A percentile compares a stretch with the other conserved stretches of the same genome.
Evolutionary conservation across 805 yeast genomes (phyloP).

Genomic region (Candida sonorensis): DNA sequence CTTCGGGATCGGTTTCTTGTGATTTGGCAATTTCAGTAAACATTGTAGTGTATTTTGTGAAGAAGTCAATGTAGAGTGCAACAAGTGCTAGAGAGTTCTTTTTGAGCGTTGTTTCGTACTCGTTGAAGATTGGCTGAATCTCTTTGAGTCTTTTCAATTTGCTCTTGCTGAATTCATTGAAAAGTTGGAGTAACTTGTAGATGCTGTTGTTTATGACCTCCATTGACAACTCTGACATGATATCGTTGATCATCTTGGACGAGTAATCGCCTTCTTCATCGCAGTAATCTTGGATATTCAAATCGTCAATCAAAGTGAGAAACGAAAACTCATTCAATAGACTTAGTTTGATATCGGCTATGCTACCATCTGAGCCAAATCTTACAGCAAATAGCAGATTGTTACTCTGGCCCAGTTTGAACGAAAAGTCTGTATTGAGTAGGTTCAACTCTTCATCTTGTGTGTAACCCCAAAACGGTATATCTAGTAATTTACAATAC

Average conservation of each 20-base stretch:
- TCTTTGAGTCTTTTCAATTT: constrained; percentile 6
- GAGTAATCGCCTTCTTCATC: constrained; percentile 17
- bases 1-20: constrained; percentile 8
- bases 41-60: too few relatives aligned
- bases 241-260: constrained; percentile 7
- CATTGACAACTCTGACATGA: constrained; percentile 8
- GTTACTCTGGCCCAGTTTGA: constrained; percentile 31
- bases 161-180: constrained; percentile 8
- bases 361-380: constrained; percentile 14
- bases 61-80: too few relatives aligned
- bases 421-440: constrained; percentile 15
- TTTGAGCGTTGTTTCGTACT: constrained; percentile 13
- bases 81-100: too few relatives aligned
- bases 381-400: constrained; percentile 31
- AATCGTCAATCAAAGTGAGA: constrained; percentile 24
- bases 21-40: constrained; percentile 6
- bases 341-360: constrained; percentile 19
- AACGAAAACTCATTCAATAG: constrained; percentile 28
- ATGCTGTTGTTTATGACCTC: constrained; percentile 11
- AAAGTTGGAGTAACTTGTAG: constrained; percentile 6
- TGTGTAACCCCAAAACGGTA: constrained; percentile 28
- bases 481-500: constrained; percentile 24
- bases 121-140: constrained; percentile 10
- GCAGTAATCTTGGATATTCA: constrained; percentile 12
- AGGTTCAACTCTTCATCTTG: constrained; percentile 3